phyloP scores from a whole-genome alignment of 2,329 filamentous ascomycete species.

The Aspergillus brasiliensis region DNA sequence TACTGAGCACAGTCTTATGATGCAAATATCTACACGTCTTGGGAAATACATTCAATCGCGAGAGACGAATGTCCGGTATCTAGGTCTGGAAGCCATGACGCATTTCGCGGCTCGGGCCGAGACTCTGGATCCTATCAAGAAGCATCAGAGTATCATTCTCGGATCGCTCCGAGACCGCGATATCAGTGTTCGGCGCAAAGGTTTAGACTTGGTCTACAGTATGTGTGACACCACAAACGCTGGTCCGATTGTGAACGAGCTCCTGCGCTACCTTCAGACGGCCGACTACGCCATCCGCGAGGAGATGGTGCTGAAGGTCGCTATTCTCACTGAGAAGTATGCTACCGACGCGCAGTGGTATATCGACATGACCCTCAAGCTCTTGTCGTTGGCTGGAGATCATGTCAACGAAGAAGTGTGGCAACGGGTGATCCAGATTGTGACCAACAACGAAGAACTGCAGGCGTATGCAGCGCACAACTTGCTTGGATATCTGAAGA shows the following conservation, averaged over 20 bases:
- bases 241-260: conserved; percentile 86
- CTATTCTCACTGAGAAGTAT: conserved; percentile 97
- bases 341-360: conserved; percentile 99
- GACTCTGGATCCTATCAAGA: conserved; percentile 95
- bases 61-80: conserved; percentile 95
- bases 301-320: conserved; percentile 99
- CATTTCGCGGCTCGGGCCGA: conserved; percentile 92
- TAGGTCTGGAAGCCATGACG: conserved; percentile 96
- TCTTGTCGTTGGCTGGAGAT: conserved; percentile 95
- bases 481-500: conserved; percentile 87
- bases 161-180: conserved; percentile 92
- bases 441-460: conserved; percentile 97
- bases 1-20: conserved; percentile 91
- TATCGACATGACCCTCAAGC: conserved; percentile 90
- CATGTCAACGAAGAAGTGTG: conserved; percentile 99
- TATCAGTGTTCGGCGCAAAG: conserved; percentile 95
- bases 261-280: conserved; percentile 90
- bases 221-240: conserved; percentile 99
- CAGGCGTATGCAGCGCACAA: conserved; percentile 96
- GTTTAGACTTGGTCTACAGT: conserved; percentile 94
- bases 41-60: conserved; percentile 96
- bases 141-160: conserved; percentile 94
- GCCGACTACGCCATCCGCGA: conserved; percentile 97
- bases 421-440: conserved; percentile 98
- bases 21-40: conserved; percentile 86